These are phyloP conservation scores for Xylaria sp. DNA, from an alignment of 2,329 filamentous ascomycete species.

Conservation along the genomic window DNA sequence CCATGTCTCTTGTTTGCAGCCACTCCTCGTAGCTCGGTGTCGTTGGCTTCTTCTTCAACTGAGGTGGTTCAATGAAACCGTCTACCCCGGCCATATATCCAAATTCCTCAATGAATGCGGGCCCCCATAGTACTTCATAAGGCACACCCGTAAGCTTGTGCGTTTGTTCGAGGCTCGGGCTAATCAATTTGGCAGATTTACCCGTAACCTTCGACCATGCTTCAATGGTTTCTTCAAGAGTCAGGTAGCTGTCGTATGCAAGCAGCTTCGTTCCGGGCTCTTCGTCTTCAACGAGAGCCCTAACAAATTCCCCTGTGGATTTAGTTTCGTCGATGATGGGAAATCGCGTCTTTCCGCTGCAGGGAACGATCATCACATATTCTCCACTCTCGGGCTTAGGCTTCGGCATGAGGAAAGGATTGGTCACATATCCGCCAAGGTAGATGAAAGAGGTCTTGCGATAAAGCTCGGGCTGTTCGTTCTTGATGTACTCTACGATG, in stretches of 20 bases:
- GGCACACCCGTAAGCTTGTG: slow-evolving; percentile 50
- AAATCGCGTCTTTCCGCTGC: slow-evolving; percentile 43
- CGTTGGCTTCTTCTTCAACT: slow-evolving; percentile 52
- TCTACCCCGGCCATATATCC: slow-evolving; percentile 56
- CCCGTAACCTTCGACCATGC: slow-evolving; percentile 54
- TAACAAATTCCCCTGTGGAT: slow-evolving; percentile 59
- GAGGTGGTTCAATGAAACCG: slow-evolving; percentile 52
- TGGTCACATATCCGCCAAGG: slow-evolving; percentile 49
- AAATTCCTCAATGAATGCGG: slow-evolving; percentile 43
- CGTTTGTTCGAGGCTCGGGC: slow-evolving; percentile 51
- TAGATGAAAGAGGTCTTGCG: slow-evolving; percentile 50
- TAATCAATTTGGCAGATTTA: slow-evolving; percentile 49
- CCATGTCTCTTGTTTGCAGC: slow-evolving; percentile 40
- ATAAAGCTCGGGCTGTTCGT: slow-evolving; percentile 43
- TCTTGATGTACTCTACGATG: slow-evolving; percentile 48
- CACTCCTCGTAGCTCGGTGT: slow-evolving; percentile 50
- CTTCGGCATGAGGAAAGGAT: slow-evolving; percentile 48
- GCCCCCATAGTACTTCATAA: slow-evolving; percentile 46
- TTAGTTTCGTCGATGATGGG: slow-evolving; percentile 55
- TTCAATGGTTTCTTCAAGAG: slow-evolving; percentile 49
- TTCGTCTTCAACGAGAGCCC: slow-evolving; percentile 56
- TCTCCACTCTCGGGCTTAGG: slow-evolving; percentile 45
- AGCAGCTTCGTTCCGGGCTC: slow-evolving; percentile 55
- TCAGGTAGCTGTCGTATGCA: slow-evolving; percentile 57
- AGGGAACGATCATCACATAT: slow-evolving; percentile 50